These are phyloP conservation scores for Auricularia heimuer DNA, from an alignment of 768 basidiomycete species.

Conservation along the genomic window DNA sequence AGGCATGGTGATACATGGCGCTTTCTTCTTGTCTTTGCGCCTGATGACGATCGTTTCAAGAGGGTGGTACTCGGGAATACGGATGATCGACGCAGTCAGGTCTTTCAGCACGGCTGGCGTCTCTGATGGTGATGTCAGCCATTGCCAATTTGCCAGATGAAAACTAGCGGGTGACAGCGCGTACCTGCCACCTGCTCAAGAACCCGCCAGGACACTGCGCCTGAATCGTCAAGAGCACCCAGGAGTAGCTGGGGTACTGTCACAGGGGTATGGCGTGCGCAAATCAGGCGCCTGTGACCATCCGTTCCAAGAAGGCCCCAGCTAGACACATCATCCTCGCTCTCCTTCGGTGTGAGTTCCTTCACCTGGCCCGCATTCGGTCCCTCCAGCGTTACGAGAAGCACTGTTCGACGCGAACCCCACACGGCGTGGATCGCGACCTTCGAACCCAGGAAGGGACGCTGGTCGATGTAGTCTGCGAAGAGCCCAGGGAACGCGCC, in stretches of 20 bases:
- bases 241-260: slow-evolving; percentile 42
- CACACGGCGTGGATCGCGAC: slow-evolving; percentile 42
- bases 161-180: slow-evolving; percentile 1
- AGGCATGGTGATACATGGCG: slow-evolving; percentile 34
- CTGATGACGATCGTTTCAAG: slow-evolving; percentile 48
- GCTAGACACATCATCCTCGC: slow-evolving; percentile 29
- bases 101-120: slow-evolving; percentile 18
- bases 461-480: slow-evolving; percentile 35
- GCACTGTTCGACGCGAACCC: slow-evolving; percentile 42
- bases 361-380: slow-evolving; percentile 27
- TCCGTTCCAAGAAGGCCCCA: slow-evolving; percentile 49
- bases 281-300: slow-evolving; percentile 32
- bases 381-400: slow-evolving; percentile 30
- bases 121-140: slow-evolving; percentile 13
- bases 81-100: slow-evolving; percentile 35
- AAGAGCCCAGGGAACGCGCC: slow-evolving; percentile 56
- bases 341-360: slow-evolving; percentile 31
- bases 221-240: slow-evolving; percentile 25
- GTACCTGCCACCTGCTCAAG: slow-evolving; percentile 29
- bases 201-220: slow-evolving; percentile 26
- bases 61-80: slow-evolving; percentile 39
- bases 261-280: slow-evolving; percentile 38
- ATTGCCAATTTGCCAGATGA: slow-evolving; percentile 33
- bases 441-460: slow-evolving; percentile 28
- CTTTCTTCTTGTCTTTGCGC: slow-evolving; percentile 10